Base-by-base conservation (phyloP, 495 filamentous ascomycete genomes). In the Mytilinidion resinicola region DNA sequence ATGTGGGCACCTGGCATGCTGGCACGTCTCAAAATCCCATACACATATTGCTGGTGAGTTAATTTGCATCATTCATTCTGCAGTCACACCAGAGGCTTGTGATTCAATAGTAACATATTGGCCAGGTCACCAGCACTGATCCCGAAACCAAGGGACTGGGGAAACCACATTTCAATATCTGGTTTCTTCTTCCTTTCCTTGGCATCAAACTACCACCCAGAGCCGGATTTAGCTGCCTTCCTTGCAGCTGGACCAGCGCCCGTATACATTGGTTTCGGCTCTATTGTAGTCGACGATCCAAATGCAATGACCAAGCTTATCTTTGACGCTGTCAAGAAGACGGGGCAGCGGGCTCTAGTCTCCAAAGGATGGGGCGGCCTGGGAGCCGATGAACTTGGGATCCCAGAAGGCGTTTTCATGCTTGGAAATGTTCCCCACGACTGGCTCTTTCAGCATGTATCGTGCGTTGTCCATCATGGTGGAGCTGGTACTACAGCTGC, bases 191-290 rank as follows among this genome's bases (percentile, higher is more conserved):
- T 85, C 64, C 68, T 79, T 3, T 70, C 77, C 48, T 71, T 74
- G 4, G 72, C 75, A 12, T 70, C 76, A 0, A 66, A 71, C 5
- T 86, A 80, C 66, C 78, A 67, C 0, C 83, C 84, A 1, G 70
- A 70, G 0, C 59, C 75, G 1, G 78, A 80, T 4, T 68, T 88
- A 15, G 68, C 66, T 0, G 69, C 66, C 0, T 86, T 86, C 57
- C 69, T 88, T 0, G 63, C 74, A 42, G 67, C 66, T 11, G 83
- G 83, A 1, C 75, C 80, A 5, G 67, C 76, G 7, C 84, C 84
- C 14, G 72, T 86, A 1, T 86, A 86, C 60, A 82, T 88, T 38
- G 85, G 85, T 11, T 88, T 88, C 60, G 85, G 85, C 2, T 81
- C 77, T 41, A 86, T 88, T 55, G 83, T 85, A 0, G 75, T 85